These are phyloP conservation scores for Apium graveolens DNA, from an alignment of 129 eudicot species.

Conservation along the genomic window DNA sequence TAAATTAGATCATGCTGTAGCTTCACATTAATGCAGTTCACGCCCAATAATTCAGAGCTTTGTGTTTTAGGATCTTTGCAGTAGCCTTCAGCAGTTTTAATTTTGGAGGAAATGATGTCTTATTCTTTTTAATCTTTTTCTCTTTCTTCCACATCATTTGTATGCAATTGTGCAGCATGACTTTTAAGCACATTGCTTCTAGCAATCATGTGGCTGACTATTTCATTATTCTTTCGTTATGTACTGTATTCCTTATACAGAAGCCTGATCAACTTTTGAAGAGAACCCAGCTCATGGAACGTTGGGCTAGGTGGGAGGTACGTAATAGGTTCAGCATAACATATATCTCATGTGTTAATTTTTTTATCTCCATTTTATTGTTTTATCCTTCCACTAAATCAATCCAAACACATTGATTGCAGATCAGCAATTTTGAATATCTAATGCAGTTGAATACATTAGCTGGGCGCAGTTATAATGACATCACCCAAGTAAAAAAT, in stretches of 20 bases:
- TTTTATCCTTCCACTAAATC: neutral
- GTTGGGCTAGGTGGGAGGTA: conserved; percentile 99
- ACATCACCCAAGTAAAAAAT: conserved; percentile 75
- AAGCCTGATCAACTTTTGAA: conserved; percentile 94
- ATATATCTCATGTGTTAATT: neutral
- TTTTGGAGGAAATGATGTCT: neutral
- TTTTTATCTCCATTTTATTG: neutral
- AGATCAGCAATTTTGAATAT: conserved; percentile 99
- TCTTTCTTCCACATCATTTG: neutral
- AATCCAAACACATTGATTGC: conserved; percentile 31
- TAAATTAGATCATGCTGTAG: neutral
- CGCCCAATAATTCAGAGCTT: neutral
- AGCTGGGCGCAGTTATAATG: conserved; percentile 98
- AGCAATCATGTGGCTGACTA: conserved; percentile 10
- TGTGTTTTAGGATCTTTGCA: neutral
- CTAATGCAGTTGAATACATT: conserved; percentile 98
- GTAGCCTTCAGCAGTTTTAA: neutral
- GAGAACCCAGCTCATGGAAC: conserved; percentile 95
- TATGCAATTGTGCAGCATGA: neutral
- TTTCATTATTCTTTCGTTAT: conserved; percentile 18
- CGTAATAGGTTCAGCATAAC: conserved; percentile 11
- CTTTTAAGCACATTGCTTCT: neutral
- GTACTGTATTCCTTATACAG: conserved; percentile 35
- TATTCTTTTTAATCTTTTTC: neutral
- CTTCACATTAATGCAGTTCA: neutral